Percentiles rank a stretch among this genome's conserved stretches.
Evolutionary conservation across 1,284 basidiomycete genomes (phyloP).

Genomic region (Boletus sp.): DNA sequence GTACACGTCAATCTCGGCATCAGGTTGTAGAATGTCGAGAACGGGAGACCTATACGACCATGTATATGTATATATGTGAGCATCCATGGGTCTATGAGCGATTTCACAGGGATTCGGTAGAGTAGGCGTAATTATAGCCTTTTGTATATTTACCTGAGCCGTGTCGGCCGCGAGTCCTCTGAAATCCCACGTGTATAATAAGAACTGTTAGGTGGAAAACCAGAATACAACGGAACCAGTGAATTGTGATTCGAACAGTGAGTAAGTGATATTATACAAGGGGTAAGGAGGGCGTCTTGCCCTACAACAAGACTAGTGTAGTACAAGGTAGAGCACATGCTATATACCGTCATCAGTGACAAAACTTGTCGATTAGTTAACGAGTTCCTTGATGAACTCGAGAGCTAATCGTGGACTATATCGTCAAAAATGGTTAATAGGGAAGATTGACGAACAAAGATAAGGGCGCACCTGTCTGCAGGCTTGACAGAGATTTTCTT

Average conservation of each 20-base stretch:
- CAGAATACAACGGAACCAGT: too few relatives aligned
- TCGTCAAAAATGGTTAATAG: conserved; percentile 1
- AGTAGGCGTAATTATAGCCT: too few relatives aligned
- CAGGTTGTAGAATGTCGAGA: conserved; percentile 4
- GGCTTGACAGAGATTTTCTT: conserved; percentile 85
- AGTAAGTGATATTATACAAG: too few relatives aligned
- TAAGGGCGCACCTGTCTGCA: conserved; percentile 64
- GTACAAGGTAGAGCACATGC: conserved; percentile 12
- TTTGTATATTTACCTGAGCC: too few relatives aligned
- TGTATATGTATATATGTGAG: not conserved
- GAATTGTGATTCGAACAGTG: too few relatives aligned
- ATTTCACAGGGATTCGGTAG: too few relatives aligned
- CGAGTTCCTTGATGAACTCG: conserved; percentile 44
- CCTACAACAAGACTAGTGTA: not conserved
- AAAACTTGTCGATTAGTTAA: conserved; percentile 17
- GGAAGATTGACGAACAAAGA: not conserved
- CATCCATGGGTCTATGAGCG: too few relatives aligned
- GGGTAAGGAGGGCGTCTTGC: too few relatives aligned
- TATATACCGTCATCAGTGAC: conserved; percentile 5
- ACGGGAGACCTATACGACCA: not conserved
- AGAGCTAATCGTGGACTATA: conserved; percentile 41
- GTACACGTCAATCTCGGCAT: conserved; percentile 63
- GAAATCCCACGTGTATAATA: too few relatives aligned
- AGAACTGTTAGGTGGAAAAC: too few relatives aligned
- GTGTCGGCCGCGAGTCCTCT: too few relatives aligned